Percentiles rank a stretch among this genome's conserved stretches.
phyloP scores from a whole-genome alignment of 1,284 basidiomycete species.

The Sanghuangporus sanghuang region DNA sequence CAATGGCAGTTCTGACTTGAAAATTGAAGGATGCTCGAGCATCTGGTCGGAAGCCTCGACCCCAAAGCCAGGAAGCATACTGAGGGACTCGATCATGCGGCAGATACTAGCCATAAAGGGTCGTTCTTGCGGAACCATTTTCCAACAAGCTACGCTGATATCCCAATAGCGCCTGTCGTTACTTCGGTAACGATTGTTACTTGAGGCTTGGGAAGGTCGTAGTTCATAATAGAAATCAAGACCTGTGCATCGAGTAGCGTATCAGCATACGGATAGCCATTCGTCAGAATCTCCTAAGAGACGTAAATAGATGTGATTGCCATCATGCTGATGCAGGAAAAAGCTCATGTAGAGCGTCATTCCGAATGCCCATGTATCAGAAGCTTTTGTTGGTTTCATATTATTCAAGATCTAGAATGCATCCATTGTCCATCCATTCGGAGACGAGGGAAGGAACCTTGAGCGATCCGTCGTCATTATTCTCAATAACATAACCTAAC shows the following conservation, averaged over 20 bases:
- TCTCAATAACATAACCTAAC: background rate
- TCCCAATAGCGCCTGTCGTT: background rate
- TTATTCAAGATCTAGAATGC: background rate
- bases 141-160: background rate
- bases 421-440: background rate
- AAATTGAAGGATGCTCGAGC: background rate
- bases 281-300: background rate
- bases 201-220: background rate
- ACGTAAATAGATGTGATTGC: background rate
- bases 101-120: background rate
- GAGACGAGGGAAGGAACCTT: background rate
- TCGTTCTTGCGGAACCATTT: background rate
- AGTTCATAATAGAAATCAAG: background rate
- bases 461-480: background rate
- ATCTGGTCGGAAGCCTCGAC: background rate
- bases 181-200: background rate
- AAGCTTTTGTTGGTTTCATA: background rate
- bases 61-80: background rate
- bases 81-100: background rate
- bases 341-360: background rate
- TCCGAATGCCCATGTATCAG: background rate
- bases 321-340: background rate
- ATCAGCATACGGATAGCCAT: background rate
- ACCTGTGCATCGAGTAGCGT: background rate
- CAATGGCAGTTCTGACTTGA: background rate